Percentiles rank a stretch among this genome's conserved stretches.
Conservation (phyloP, 257 asterid species). For the Mentha longifolia region DNA sequence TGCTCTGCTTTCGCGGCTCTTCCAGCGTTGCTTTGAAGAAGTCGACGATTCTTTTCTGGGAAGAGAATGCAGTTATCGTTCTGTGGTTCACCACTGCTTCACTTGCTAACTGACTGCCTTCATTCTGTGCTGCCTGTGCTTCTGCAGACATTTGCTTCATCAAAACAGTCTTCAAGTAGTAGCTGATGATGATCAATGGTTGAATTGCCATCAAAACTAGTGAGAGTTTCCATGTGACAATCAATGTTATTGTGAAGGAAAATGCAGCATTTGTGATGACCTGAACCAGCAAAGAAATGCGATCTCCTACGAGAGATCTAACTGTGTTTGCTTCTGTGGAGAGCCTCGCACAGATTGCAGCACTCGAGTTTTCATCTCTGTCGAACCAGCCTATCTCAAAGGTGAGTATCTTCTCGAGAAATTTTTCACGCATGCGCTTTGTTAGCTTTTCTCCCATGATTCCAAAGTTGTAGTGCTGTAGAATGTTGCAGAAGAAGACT, state of each 20-base stretch:
- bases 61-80: slow-evolving; percentile 52
- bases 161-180: slow-evolving; percentile 42
- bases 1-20: slow-evolving; percentile 46
- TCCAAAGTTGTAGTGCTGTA: slow-evolving; percentile 58
- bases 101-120: slow-evolving; percentile 59
- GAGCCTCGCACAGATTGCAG: slow-evolving; percentile 52
- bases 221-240: slow-evolving; percentile 50
- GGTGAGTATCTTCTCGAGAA: slow-evolving; percentile 45
- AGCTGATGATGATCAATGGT: slow-evolving; percentile 46
- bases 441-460: slow-evolving; percentile 60
- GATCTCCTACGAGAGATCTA: slow-evolving; percentile 57
- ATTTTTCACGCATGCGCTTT: slow-evolving; percentile 47
- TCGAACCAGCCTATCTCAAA: slow-evolving; percentile 63
- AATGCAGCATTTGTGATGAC: slow-evolving; percentile 37
- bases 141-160: slow-evolving; percentile 50
- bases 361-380: slow-evolving; percentile 45
- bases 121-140: slow-evolving; percentile 48
- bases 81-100: slow-evolving; percentile 58
- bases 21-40: slow-evolving; percentile 44
- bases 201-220: slow-evolving; percentile 45
- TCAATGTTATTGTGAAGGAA: slow-evolving; percentile 44
- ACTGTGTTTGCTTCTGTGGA: slow-evolving; percentile 49
- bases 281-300: slow-evolving; percentile 47
- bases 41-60: slow-evolving; percentile 41
- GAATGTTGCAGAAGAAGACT: slow-evolving; percentile 45